Conservation (phyloP, 768 basidiomycete genomes). For the Pulveroboletus sp. region DNA sequence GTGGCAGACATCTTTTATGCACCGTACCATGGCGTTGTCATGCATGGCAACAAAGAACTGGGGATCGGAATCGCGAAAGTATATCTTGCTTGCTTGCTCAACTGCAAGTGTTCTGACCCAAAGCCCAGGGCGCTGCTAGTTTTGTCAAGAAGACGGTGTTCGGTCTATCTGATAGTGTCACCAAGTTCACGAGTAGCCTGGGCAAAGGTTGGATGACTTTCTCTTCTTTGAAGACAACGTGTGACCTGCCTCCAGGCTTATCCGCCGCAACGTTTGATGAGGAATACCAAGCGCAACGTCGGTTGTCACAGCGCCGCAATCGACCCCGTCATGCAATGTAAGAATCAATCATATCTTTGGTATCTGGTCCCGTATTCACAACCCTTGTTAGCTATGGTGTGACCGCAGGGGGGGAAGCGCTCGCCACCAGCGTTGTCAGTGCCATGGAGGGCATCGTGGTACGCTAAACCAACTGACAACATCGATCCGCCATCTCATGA, state of each 20-base stretch:
- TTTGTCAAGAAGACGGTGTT: slow-evolving; percentile 99
- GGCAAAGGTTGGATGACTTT: slow-evolving; percentile 68
- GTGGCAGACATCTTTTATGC: slow-evolving; percentile 99
- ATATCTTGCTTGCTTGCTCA: not conserved
- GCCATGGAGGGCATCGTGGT: slow-evolving; percentile 95
- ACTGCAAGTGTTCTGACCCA: slow-evolving; percentile 11
- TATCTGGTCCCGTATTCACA: slow-evolving; percentile 1
- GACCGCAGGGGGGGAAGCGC: slow-evolving; percentile 87
- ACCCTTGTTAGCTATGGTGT: slow-evolving; percentile 75
- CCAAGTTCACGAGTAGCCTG: slow-evolving; percentile 97
- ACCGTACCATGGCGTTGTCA: slow-evolving; percentile 93
- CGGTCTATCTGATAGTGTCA: slow-evolving; percentile 90
- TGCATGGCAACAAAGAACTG: slow-evolving; percentile 92
- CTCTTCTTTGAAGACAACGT: not conserved
- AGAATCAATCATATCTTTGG: slow-evolving; percentile 19
- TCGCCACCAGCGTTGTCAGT: slow-evolving; percentile 91
- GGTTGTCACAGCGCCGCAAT: slow-evolving; percentile 88
- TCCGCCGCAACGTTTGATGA: slow-evolving; percentile 96
- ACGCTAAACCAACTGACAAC: slow-evolving; percentile 21
- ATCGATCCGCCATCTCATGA: slow-evolving; percentile 1
- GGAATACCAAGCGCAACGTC: slow-evolving; percentile 87
- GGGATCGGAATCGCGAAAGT: slow-evolving; percentile 95
- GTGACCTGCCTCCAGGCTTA: slow-evolving; percentile 52
- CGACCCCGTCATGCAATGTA: slow-evolving; percentile 94
- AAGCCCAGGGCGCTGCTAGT: slow-evolving; percentile 84